Conservation (phyloP, 2,329 filamentous ascomycete genomes). For the Myriosclerotinia curreyana region DNA sequence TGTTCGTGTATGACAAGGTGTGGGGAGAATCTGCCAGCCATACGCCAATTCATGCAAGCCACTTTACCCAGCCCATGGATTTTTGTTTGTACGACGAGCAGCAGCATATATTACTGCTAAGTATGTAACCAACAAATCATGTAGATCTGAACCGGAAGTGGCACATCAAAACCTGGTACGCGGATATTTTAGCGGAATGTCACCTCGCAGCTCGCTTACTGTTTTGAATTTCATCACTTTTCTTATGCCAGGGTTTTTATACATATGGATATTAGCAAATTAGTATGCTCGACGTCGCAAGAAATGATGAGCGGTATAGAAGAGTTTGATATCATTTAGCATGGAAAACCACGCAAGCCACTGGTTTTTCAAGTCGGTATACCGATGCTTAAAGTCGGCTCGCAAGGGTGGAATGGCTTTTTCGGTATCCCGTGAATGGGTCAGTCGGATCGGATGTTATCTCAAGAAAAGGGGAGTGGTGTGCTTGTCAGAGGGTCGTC, state of each 20-base stretch:
- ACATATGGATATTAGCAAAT: not conserved
- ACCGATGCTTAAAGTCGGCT: not conserved
- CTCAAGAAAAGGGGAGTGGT: not conserved
- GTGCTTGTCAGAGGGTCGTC: no score
- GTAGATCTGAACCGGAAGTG: not conserved
- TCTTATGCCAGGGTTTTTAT: not conserved
- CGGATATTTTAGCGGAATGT: not conserved
- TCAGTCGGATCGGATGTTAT: not conserved
- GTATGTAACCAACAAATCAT: not conserved
- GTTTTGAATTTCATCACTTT: not conserved
- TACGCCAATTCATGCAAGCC: constrained; percentile 10
- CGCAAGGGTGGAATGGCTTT: not conserved
- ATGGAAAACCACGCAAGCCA: not conserved
- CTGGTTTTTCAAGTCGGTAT: not conserved
- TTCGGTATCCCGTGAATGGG: not conserved
- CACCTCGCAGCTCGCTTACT: not conserved
- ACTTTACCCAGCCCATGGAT: constrained; percentile 6
- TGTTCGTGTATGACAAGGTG: not conserved
- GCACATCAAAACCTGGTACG: not conserved
- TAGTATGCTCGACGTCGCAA: not conserved
- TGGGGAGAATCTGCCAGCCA: constrained; percentile 1
- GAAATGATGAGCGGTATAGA: not conserved
- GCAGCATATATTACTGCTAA: not conserved
- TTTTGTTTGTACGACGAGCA: not conserved
- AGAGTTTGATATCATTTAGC: not conserved